These are phyloP conservation scores for Aspergillus neotritici DNA, from an alignment of 2,329 filamentous ascomycete species.

Conservation along the genomic window DNA sequence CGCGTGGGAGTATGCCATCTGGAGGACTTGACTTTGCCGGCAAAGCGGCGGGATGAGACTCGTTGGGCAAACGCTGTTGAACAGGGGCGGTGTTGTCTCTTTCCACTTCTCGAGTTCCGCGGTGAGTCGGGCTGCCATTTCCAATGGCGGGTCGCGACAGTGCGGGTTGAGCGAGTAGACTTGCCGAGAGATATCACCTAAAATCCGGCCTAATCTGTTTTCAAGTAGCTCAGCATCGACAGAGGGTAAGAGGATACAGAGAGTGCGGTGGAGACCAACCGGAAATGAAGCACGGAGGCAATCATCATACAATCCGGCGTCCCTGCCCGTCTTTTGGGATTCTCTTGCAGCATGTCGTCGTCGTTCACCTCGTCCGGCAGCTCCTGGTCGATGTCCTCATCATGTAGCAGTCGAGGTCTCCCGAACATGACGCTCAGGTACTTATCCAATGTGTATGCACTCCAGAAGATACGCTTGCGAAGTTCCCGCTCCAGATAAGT, in stretches of 20 bases:
- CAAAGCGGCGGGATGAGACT: conserved; percentile 36
- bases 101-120: conserved; percentile 34
- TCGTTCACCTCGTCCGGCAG: conserved; percentile 54
- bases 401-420: conserved; percentile 55
- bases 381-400: conserved; percentile 59
- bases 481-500: conserved; percentile 44
- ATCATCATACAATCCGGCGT: conserved; percentile 37
- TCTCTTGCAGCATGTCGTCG: conserved; percentile 48
- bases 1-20: conserved; percentile 35
- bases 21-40: conserved; percentile 35
- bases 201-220: conserved; percentile 46
- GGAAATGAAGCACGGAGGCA: conserved; percentile 35
- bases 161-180: conserved; percentile 33
- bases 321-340: conserved; percentile 31
- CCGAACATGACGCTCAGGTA: conserved; percentile 61
- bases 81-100: conserved; percentile 30
- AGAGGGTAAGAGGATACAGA: neutral
- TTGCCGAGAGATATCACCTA: conserved; percentile 45
- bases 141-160: conserved; percentile 26
- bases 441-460: conserved; percentile 57
- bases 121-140: conserved; percentile 31
- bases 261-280: conserved; percentile 15
- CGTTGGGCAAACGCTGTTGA: conserved; percentile 32
- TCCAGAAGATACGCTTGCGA: conserved; percentile 57
- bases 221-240: neutral